phyloP scores from a whole-genome alignment of 176 grass and related monocot genomes.

The Oryza glaberrima region DNA sequence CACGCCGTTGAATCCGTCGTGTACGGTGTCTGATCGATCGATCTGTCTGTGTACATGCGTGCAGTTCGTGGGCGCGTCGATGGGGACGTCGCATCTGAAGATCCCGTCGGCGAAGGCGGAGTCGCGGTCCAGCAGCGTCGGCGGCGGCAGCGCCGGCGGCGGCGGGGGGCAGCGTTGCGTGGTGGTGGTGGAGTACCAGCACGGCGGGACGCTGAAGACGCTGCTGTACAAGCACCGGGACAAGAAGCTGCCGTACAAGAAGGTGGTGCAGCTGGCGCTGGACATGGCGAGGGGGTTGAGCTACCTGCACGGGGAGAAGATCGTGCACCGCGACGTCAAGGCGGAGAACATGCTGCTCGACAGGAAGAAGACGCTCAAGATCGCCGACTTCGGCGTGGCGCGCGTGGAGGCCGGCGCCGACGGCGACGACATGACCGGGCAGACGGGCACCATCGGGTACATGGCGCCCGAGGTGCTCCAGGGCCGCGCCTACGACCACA shows the following conservation, averaged over 20 bases:
- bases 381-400: constrained; percentile 90
- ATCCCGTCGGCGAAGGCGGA: constrained; percentile 47
- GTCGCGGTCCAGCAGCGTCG: neutral
- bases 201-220: constrained; percentile 77
- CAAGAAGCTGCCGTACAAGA: constrained; percentile 65
- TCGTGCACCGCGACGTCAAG: constrained; percentile 93
- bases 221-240: constrained; percentile 66
- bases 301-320: constrained; percentile 78
- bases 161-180: constrained; percentile 59
- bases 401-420: constrained; percentile 68
- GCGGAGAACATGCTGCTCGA: constrained; percentile 92
- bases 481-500: constrained; percentile 76
- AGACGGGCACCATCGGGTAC: constrained; percentile 84
- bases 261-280: constrained; percentile 66
- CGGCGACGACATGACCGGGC: constrained; percentile 75
- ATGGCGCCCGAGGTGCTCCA: constrained; percentile 97
- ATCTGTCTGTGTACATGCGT: neutral
- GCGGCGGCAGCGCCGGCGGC: neutral
- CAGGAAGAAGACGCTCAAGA: constrained; percentile 64
- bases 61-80: constrained; percentile 89
- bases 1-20: neutral
- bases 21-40: neutral
- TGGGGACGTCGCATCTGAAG: constrained; percentile 74
- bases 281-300: constrained; percentile 79
- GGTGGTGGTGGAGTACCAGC: constrained; percentile 73